Evolutionary conservation across 2,329 filamentous ascomycete genomes (phyloP).

Genomic region (Decorospora gaudefroyi): DNA sequence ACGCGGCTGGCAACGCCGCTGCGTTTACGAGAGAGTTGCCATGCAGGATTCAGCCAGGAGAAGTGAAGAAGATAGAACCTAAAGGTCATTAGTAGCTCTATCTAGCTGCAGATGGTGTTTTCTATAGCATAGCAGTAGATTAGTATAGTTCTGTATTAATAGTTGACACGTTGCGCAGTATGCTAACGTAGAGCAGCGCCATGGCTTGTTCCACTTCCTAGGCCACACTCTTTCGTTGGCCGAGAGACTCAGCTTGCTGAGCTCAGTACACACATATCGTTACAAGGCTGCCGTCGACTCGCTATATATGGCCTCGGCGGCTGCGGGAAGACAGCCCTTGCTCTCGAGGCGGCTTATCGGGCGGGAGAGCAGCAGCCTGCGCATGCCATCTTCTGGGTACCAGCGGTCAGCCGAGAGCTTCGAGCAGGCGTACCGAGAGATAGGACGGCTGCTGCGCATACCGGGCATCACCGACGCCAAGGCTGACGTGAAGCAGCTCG

Average conservation of each 20-base stretch:
- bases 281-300: no score
- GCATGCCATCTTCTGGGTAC: slow-evolving; percentile 24
- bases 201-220: slow-evolving; percentile 2
- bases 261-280: slow-evolving; percentile 8
- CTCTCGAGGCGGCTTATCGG: slow-evolving; percentile 49
- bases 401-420: slow-evolving; percentile 27
- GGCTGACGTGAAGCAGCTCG: slow-evolving; percentile 45
- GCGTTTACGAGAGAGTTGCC: slow-evolving; percentile 15
- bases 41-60: slow-evolving; percentile 21
- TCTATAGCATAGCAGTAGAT: neutral
- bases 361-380: slow-evolving; percentile 25
- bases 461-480: slow-evolving; percentile 33
- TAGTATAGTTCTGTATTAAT: neutral
- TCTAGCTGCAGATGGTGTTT: neutral
- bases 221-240: slow-evolving; percentile 15
- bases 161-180: neutral
- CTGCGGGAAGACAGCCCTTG: slow-evolving; percentile 27
- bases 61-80: slow-evolving; percentile 1
- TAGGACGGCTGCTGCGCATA: slow-evolving; percentile 17
- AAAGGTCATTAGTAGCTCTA: neutral
- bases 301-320: slow-evolving; percentile 24
- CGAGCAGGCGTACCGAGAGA: slow-evolving; percentile 24
- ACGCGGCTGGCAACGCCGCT: slow-evolving; percentile 16
- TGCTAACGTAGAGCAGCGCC: neutral
- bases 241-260: slow-evolving; percentile 18